Evolutionary conservation across 2,329 filamentous ascomycete species (phyloP), one percentile per base, ranked within the genome.

Genomic region (Arthrobotrys conoides): DNA sequence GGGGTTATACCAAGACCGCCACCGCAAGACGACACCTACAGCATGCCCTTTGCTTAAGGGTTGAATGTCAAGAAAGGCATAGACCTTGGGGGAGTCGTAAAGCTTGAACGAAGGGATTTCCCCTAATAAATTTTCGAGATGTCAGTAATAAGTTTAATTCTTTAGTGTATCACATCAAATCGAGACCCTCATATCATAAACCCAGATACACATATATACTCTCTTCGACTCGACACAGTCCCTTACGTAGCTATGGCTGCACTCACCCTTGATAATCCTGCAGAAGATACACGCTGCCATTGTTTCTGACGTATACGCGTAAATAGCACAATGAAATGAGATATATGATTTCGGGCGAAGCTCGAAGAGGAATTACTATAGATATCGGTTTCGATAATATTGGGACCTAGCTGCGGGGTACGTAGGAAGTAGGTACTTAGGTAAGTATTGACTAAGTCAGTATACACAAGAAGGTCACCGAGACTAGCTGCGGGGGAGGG

Each of bases 61-160:
- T 81, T 93, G 91, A 86, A 99, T 97, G 85, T 99, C 96, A 81
- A 99, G 91, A 85, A 99, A 99, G 9, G 96, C 96, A 80, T 97
- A 88, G 55, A 95, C 93, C 87, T 95, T 97, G 44, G 97, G 92
- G 82, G 90, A 96, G 86, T 99, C 96, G 84, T 93, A 94, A 86
- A 99, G 91, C 89, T 97, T 99, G 88, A 98, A 91, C 82, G 90
- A 95, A 61, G 96, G 96, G 84, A 99, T 97, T 16, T 77, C 73
- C 10, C 80, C 98, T 95, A 94, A 97, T 82, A 77, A 48, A 5
- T 20, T 24, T 24, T 24, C 14, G 48, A 55, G 14, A 24, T n/a
- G 9, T 55, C 44, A 63, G 24, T 3, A 24, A 14, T n/a, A 27
- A 27, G 18, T 36, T 36, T 10, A 44, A 9, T 20, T 38, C n/a